Base-by-base conservation (phyloP, 2,329 filamentous ascomycete genomes). In the Nectriaceae sp. region DNA sequence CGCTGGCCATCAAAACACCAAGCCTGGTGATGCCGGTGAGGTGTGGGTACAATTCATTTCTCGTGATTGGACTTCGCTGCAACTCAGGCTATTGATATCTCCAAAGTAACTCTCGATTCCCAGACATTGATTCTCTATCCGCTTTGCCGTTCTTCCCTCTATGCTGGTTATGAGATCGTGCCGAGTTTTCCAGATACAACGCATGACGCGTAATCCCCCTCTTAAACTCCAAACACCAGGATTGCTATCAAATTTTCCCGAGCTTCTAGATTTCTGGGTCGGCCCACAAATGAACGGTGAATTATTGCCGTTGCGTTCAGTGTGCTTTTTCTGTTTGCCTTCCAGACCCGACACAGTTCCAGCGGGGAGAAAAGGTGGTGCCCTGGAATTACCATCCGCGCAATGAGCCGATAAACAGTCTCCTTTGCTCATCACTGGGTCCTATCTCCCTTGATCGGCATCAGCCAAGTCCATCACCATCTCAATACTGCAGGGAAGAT, bases 401-500 rank as follows among this genome's bases (percentile, higher is more conserved):
- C 13, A 21, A 42, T 21, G 21, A 29, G 21, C 5, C 37, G 13
- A 5, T 21, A 21, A 29, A 13, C 24, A 13, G 24, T 15, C 16
- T 5, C 22, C n/a, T 40, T 11, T 40, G 19, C 37, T 20, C 37
- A 15, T 19, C 37, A 21, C 16, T 40, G 16, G 40, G 26, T 41
- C 21, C 21, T 24, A 42, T 44, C 29, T 37, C 46, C 46, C 49
- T 50, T 40, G 47, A 55, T 57, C 46, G 48, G 40, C 52, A 43
- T 29, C 49, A 49, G 38, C 24, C 8, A 6, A 29, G 24, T 13
- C 6, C 6, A 29, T 29, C 24, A 6, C 24, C 24, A 29, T 6
- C 6, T 6, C 24, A 13, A 29, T 29, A 13, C 6, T 29, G 24
- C 6, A 52, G 54, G 42, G 45, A 47, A 38, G 20, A 16, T 29